Conservation (phyloP, 352 stramenopile genomes). For the Phytophthora kernoviae region DNA sequence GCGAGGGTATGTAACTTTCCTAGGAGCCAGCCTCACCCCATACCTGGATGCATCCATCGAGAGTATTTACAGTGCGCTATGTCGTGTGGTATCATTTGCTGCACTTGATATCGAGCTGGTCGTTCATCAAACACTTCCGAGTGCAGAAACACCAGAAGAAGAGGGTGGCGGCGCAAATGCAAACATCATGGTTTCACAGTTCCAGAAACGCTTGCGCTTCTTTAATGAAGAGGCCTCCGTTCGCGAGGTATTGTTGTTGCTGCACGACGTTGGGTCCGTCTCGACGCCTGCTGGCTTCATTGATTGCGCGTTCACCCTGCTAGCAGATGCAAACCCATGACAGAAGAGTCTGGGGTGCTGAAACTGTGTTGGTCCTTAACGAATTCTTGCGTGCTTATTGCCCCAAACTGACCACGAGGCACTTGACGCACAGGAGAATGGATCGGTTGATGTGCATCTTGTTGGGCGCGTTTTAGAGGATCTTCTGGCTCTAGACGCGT, state of each 20-base stretch:
- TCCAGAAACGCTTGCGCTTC: constrained; percentile 73
- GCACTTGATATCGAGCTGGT: constrained; percentile 78
- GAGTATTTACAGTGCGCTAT: constrained; percentile 52
- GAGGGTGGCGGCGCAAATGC: background rate
- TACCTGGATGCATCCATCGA: constrained; percentile 61
- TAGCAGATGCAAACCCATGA: constrained; percentile 24
- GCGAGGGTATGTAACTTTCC: constrained; percentile 68
- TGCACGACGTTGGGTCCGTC: constrained; percentile 51
- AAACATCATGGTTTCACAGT: constrained; percentile 63
- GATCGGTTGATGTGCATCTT: constrained; percentile 58
- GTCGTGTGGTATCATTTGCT: constrained; percentile 61
- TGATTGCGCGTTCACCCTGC: constrained; percentile 61
- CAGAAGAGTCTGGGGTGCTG: constrained; percentile 18
- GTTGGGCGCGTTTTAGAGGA: constrained; percentile 81
- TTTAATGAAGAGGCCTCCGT: constrained; percentile 81
- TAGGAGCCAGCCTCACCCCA: constrained; percentile 38
- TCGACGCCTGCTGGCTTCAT: constrained; percentile 67
- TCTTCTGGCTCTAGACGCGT: constrained; percentile 54
- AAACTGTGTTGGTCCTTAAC: constrained; percentile 70
- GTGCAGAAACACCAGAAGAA: constrained; percentile 4
- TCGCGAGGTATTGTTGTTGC: constrained; percentile 41
- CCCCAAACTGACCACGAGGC: constrained; percentile 1
- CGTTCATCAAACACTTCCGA: constrained; percentile 49
- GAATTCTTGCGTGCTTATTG: constrained; percentile 56
- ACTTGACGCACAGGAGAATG: background rate